Percentiles rank a stretch among this genome's conserved stretches.
These are phyloP conservation scores for Geotrichum candidum DNA, from an alignment of 1,139 yeast species.

Conservation along the genomic window DNA sequence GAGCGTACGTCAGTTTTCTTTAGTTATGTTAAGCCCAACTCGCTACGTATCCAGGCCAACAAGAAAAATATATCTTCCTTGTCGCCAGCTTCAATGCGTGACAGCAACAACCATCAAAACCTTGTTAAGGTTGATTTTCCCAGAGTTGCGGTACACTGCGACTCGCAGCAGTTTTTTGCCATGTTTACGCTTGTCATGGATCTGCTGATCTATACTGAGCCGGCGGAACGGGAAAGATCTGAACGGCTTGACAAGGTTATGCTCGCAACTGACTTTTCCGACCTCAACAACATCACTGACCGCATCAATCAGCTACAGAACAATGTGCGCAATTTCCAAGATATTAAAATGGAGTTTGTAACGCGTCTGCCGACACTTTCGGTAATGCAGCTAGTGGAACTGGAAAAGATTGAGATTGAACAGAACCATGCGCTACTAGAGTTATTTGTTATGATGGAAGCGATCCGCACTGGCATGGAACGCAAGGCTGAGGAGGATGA, in stretches of 20 bases:
- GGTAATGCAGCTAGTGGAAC: slow-evolving; percentile 25
- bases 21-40: slow-evolving; percentile 60
- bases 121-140: slow-evolving; percentile 57
- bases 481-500: slow-evolving; percentile 40
- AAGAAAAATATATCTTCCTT: slow-evolving; percentile 6
- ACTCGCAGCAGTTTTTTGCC: slow-evolving; percentile 66
- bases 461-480: slow-evolving; percentile 48
- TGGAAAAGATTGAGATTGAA: slow-evolving; percentile 48
- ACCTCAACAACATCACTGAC: slow-evolving; percentile 49
- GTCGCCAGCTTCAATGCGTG: slow-evolving; percentile 25
- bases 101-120: slow-evolving; percentile 37
- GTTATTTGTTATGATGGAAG: slow-evolving; percentile 58
- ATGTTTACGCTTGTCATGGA: slow-evolving; percentile 60
- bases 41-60: slow-evolving; percentile 41
- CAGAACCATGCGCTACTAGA: slow-evolving; percentile 52
- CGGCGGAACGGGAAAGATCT: slow-evolving; percentile 49
- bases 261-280: slow-evolving; percentile 61
- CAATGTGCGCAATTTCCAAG: slow-evolving; percentile 43
- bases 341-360: slow-evolving; percentile 44
- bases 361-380: slow-evolving; percentile 28
- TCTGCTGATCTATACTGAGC: slow-evolving; percentile 60
- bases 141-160: slow-evolving; percentile 60
- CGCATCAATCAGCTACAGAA: slow-evolving; percentile 53
- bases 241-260: slow-evolving; percentile 61
- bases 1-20: slow-evolving; percentile 59